Base-by-base conservation (phyloP, 1,284 basidiomycete genomes). In the Moniliophthora roreri region DNA sequence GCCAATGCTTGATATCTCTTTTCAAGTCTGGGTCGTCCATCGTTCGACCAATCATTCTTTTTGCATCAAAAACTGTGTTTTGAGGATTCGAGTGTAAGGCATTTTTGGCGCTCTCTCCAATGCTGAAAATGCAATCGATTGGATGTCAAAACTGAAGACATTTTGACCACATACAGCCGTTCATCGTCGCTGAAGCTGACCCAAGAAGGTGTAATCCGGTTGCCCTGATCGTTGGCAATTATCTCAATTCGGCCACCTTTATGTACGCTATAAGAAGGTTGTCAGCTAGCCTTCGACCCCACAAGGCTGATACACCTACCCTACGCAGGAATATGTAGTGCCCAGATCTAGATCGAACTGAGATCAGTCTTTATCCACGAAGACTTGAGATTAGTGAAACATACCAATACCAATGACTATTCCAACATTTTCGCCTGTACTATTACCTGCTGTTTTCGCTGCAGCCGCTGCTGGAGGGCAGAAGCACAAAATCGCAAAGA, bases 21-120 rank as follows among this genome's bases (percentile, higher is more conserved):
- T 85, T 76, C 51, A 87, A 70, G 54, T 86, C 85, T 13, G 72
- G 67, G 61, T 89, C 85, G 38, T 81, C 75, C 58, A 79, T 78
- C 63, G 83, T 84, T 59, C 86, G 85, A 59, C 85, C 84, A 60
- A 93, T 91, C 58, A 93, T 78, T 74, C 89, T 89, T 72, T 93
- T 93, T 53, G 89, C 88, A 70, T 92, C 90, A 64, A 92, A 93
- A 61, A 91, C 83, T 15, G 90, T 93, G 73, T 92, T 91, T 68
- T 82, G 74, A 13, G 89, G 89, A 73, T 91, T 90, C 1, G 77
- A 68, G 60, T 79, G 77, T 69, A 73, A 81, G 0, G 77, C 79
- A 51, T 83, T 84, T 68, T 84, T 84, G 21, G 82, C 81, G 28
- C 74, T 69, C 60, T 84, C 80, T 49, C 80, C 81, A 41, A 84